Conservation (phyloP, 345 rosid species). For the Salix udensis region DNA sequence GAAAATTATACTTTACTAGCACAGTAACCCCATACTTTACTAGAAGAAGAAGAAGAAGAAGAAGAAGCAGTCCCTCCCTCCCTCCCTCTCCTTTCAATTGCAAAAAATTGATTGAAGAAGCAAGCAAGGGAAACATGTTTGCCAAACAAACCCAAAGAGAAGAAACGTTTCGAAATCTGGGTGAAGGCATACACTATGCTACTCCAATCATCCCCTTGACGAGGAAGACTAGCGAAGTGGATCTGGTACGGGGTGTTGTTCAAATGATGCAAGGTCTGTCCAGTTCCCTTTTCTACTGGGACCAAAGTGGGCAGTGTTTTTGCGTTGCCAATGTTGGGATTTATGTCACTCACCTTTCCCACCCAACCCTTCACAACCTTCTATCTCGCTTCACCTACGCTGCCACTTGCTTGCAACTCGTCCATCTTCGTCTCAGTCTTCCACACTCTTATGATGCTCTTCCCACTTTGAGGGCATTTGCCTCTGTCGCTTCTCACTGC, state of each 20-base stretch:
- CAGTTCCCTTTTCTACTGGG: conserved; percentile 61
- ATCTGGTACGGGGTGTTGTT: conserved; percentile 53
- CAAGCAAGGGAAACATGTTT: conserved; percentile 6
- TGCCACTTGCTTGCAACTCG: conserved; percentile 76
- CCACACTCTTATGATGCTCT: no score
- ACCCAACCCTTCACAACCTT: conserved; percentile 50
- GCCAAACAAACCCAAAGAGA: conserved; percentile 1
- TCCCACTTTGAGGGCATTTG: conserved; percentile 77
- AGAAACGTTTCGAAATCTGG: conserved; percentile 3
- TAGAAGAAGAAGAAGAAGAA: no score
- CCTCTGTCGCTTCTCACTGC: conserved; percentile 63
- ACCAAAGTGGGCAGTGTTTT: conserved; percentile 39
- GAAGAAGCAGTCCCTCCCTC: no score
- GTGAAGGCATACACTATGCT: conserved; percentile 28
- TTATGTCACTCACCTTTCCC: conserved; percentile 68
- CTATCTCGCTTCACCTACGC: conserved; percentile 58
- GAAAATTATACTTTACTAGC: no score
- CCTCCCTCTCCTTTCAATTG: no score
- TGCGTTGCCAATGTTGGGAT: conserved; percentile 41
- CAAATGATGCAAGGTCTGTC: conserved; percentile 81
- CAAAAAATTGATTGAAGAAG: no score
- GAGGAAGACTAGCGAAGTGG: conserved; percentile 19
- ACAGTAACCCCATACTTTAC: no score
- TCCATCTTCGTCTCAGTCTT: conserved; percentile 37
- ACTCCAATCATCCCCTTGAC: conserved; percentile 19